phyloP scores from a whole-genome alignment of 2,329 filamentous ascomycete genomes.

The Xylariales sp. region DNA sequence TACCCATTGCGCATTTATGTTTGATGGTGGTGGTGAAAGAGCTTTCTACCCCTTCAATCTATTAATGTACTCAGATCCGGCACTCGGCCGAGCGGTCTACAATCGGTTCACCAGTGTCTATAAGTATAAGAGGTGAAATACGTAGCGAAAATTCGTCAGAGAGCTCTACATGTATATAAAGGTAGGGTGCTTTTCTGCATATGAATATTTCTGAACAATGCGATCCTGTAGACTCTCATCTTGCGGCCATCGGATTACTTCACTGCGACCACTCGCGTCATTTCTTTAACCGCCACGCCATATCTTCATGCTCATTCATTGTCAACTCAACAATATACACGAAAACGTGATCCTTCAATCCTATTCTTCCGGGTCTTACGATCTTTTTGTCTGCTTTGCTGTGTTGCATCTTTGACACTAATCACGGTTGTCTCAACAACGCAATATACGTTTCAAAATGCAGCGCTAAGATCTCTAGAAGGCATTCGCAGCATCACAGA shows the following conservation, averaged over 20 bases:
- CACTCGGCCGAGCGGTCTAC: neutral
- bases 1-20: too few relatives aligned
- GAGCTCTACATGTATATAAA: neutral
- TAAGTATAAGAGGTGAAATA: too few relatives aligned
- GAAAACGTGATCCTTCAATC: neutral
- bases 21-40: neutral
- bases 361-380: neutral
- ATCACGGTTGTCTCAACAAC: neutral
- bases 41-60: neutral
- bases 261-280: neutral
- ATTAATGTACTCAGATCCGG: slow-evolving; percentile 9
- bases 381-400: neutral
- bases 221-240: too few relatives aligned
- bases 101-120: too few relatives aligned
- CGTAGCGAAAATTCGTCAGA: neutral
- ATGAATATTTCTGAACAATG: too few relatives aligned
- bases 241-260: neutral
- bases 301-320: neutral
- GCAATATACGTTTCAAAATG: slow-evolving; percentile 23
- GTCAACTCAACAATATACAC: neutral
- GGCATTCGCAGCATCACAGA: slow-evolving; percentile 49
- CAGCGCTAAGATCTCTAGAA: slow-evolving; percentile 50
- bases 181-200: too few relatives aligned
- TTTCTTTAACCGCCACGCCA: too few relatives aligned
- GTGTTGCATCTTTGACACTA: neutral